phyloP scores from a whole-genome alignment of 176 grass and related monocot genomes.

The Guadua angustifolia region DNA sequence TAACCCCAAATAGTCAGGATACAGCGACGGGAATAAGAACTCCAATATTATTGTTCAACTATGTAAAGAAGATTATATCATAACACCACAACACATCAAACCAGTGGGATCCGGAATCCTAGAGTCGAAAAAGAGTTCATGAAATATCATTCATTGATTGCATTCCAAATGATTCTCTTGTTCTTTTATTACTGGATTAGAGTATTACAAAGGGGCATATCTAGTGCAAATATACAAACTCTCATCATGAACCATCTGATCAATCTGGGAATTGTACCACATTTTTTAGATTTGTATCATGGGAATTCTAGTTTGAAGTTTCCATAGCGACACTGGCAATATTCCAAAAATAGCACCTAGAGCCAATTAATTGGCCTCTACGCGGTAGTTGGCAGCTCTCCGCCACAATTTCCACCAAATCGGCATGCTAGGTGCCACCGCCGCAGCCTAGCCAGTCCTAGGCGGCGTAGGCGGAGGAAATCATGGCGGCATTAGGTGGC shows the following conservation, averaged over 20 bases:
- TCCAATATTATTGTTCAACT: conserved; percentile 1
- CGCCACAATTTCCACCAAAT: too few species aligned
- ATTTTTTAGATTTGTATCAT: conserved; percentile 3
- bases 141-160: conserved; percentile 6
- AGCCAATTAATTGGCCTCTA: too few species aligned
- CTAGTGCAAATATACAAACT: conserved; percentile 17
- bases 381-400: too few species aligned
- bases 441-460: too few species aligned
- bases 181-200: conserved; percentile 9
- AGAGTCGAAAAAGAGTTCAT: conserved; percentile 19
- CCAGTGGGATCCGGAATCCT: not conserved
- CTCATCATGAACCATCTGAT: not conserved
- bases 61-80: not conserved
- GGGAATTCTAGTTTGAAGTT: conserved; percentile 1
- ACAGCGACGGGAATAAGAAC: conserved; percentile 15
- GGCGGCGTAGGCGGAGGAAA: too few species aligned
- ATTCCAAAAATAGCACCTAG: too few species aligned
- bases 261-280: conserved; percentile 9
- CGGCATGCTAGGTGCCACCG: too few species aligned
- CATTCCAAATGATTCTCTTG: not conserved
- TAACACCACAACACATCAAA: not conserved
- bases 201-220: not conserved
- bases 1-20: conserved; percentile 19
- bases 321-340: not conserved
- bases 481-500: too few species aligned